Evolutionary conservation across 129 eudicot species (phyloP), one percentile per base, ranked within the genome.

Genomic region (Tanacetum coccineum): DNA sequence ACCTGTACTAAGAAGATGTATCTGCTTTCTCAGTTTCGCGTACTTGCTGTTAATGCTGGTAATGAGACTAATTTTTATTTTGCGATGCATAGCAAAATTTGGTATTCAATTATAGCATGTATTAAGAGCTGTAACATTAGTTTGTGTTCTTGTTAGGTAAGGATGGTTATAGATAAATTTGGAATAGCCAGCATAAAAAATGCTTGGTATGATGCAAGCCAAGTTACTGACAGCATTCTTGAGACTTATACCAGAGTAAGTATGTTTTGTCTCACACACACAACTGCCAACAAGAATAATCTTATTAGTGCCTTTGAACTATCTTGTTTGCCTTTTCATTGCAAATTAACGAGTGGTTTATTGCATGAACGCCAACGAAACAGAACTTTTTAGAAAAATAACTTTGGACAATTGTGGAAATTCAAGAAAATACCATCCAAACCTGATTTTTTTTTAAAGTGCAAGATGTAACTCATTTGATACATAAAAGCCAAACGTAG

Each of bases 191-290:
- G 81, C 18, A 72, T 93, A 46, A 80, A 76, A 56, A 79, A 78
- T 70, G 84, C 98, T 3, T 88, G 98, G 98, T 86, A 88, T 66
- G 95, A 93, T 82, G 74, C 95, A 73, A 84, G 77, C 50, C 78
- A 82, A 81, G 82, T 93, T 70, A 80, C 89, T 14, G 96, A 88
- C 47, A 77, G 80, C 67, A 77, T 84, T 57, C 74, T 93, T 62
- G 81, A 88, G 55, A 87, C 91, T 65, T 93, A 93, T 70, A 88
- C 91, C 59, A 88, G 86, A 87, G 98, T 93, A 75, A 75, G 79
- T 69, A 60, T 67, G 74, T 59, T 10, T 6, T 25, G 25, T n/a
- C 45, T 13, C 42, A 2, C 14, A 0, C 57, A 3, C 67, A 8
- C 51, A 30, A 17, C 12, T 21, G 28, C 22, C 4, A 54, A 54